These are phyloP conservation scores for Blastocrithidia nonstop DNA, from an alignment of 208 protist species.

Conservation along the genomic window DNA sequence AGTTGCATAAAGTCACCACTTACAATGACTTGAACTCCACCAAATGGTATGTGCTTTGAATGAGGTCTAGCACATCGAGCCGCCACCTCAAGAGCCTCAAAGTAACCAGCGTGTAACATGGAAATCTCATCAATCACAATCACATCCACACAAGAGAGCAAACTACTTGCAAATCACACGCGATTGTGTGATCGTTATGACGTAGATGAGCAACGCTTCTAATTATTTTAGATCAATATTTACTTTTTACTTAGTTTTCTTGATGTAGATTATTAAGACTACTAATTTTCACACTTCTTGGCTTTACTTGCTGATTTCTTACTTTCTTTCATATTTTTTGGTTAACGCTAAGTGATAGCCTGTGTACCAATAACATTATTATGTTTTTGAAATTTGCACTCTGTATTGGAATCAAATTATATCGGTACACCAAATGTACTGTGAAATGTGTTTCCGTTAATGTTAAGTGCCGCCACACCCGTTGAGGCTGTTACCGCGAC, in stretches of 20 bases:
- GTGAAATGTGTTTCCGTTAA: conserved; percentile 78
- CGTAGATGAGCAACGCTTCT: too few relatives aligned
- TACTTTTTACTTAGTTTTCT: neutral
- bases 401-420: neutral
- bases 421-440: conserved; percentile 5
- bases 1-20: conserved; percentile 89
- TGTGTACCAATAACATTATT: too few relatives aligned
- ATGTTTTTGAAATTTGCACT: too few relatives aligned
- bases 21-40: conserved; percentile 85
- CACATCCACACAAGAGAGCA: conserved; percentile 5
- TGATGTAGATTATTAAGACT: conserved; percentile 1
- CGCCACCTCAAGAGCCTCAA: conserved; percentile 67
- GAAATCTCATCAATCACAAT: conserved; percentile 88
- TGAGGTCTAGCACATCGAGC: conserved; percentile 20
- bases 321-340: too few relatives aligned
- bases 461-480: conserved; percentile 74
- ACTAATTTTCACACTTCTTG: too few relatives aligned
- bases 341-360: too few relatives aligned
- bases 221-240: neutral
- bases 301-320: too few relatives aligned
- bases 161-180: neutral
- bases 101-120: conserved; percentile 70
- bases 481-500: conserved; percentile 80
- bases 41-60: conserved; percentile 46
- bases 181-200: neutral